Base-by-base conservation (phyloP, 2,329 filamentous ascomycete species). In the Aspergillus floridensis region DNA sequence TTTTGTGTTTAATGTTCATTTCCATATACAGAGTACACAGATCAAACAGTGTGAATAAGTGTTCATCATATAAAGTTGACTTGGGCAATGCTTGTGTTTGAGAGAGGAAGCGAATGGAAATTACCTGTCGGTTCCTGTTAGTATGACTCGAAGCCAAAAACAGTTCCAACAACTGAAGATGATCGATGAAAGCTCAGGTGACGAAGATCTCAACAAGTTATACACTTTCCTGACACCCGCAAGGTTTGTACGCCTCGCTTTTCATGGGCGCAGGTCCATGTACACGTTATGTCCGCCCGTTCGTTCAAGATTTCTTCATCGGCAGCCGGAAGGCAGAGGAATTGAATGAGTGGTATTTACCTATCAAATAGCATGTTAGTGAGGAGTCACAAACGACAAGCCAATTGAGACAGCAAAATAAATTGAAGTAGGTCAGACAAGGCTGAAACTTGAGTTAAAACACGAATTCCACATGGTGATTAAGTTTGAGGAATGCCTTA, bases 31-130 rank as follows among this genome's bases (percentile, higher is more conserved):
- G 73, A 73, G 76, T 74, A 74, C 72, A 75, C 75, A 76, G 80
- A 78, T 87, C 85, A 86, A 85, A 87, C 84, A 87, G 85, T 87
- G 85, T 87, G 85, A 87, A 87, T 87, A 87, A 79, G 62, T 80
- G 78, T 82, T 87, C 84, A 87, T 87, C 85, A 86, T 86, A 68
- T 76, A 77, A 77, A 74, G 75, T 74, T 72, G 74, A 71, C 70
- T 68, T 66, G 64, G 60, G 58, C 58, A 63, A 58, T 52, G 41
- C 22, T 61, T 56, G 62, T 55, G 62, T 49, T 14, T 62, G 47
- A 67, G 59, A 53, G 59, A 49, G 61, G 21, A 49, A 59, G 21
- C 59, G 59, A 41, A 47, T 51, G 53, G 60, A 54, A 55, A 70
- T 59, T 72, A 73, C 71, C 70, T 73, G 67, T 38, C 49, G 56